A percentile compares a stretch with the other conserved stretches of the same genome.
Evolutionary conservation across 768 basidiomycete species (phyloP).

Genomic region (Boletales sp.): DNA sequence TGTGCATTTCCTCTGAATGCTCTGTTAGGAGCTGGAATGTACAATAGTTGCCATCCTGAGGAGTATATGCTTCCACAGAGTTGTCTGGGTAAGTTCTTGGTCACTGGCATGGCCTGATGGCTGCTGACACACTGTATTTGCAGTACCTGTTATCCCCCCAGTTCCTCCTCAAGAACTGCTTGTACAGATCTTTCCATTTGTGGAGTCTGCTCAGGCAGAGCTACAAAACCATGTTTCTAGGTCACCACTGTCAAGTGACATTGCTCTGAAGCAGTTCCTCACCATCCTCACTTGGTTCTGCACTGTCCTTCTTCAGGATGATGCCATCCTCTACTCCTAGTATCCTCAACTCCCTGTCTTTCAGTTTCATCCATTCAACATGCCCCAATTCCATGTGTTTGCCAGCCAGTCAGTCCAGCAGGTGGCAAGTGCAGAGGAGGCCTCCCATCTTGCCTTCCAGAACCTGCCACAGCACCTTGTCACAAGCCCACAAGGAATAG

Average conservation of each 20-base stretch:
- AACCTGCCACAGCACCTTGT: conserved; percentile 23
- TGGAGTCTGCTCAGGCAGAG: background rate
- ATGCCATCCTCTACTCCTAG: conserved; percentile 24
- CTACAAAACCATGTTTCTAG: background rate
- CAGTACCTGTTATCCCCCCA: background rate
- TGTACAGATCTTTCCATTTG: conserved; percentile 7
- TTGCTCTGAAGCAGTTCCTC: conserved; percentile 28
- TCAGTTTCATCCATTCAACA: conserved; percentile 26
- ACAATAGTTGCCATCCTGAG: conserved; percentile 25
- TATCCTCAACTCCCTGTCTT: conserved; percentile 25
- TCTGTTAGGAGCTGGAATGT: conserved; percentile 31
- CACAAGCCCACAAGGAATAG: conserved; percentile 12
- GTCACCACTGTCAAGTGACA: conserved; percentile 1
- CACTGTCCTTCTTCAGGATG: conserved; percentile 34
- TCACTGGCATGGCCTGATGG: background rate
- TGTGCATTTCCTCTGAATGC: conserved; percentile 25
- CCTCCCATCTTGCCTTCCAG: conserved; percentile 14
- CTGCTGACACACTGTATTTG: background rate
- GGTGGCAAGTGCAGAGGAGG: conserved; percentile 16
- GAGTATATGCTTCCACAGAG: conserved; percentile 21
- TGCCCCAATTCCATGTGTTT: conserved; percentile 17
- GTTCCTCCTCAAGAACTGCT: conserved; percentile 16
- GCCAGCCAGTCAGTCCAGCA: conserved; percentile 4
- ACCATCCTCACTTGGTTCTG: conserved; percentile 22
- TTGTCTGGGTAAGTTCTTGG: background rate